Base-by-base conservation (phyloP, 179 eudicot genomes). In the Actinidia arguta region DNA sequence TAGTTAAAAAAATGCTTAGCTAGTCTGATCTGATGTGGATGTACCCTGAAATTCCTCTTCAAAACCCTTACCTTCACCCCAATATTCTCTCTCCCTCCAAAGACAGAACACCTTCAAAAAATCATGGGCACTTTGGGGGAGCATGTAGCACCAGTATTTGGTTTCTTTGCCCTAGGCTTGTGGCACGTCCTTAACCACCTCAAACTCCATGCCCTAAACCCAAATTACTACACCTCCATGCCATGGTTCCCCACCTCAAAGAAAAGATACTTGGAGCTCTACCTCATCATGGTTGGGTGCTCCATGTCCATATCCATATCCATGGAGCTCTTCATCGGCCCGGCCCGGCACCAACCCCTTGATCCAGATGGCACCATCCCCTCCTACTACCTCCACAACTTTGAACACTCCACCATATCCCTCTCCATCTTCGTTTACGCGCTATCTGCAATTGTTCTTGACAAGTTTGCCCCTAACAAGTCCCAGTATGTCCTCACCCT, bases 291-390 rank as follows among this genome's bases (percentile, higher is more conserved):
- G 90, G 47, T 16, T 5, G 92, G 85, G 22, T 73, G 78, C 88
- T 52, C 81, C 48, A 50, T 78, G 42, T 94, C 94, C n/a, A n/a
- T n/a, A n/a, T n/a, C n/a, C 54, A 90, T 94, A 24, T 88, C 98
- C 73, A 93, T 92, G 95, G 97, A 93, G 84, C 92, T 94, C 76
- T 89, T 94, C 75, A 91, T 94, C 64, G 93, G 93, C 8, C 98
- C 97, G 0, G 22, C 78, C 3, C 87, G 89, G 1, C 96, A 94
- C 91, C 96, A 93, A 10, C 97, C 98, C 1, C 66, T 94, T 0
- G 98, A 90, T 88, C 56, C 86, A 0, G 98, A 94, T 50, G 88
- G 93, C 5, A 92, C 93, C 84, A 94, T 94, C 80, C 97, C 97
- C 36, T 88, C 98, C 8, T 88, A 93, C 87, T 95, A 94, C 83